Base-by-base conservation (phyloP, 2,329 filamentous ascomycete species). In the Fusarium virguliforme region DNA sequence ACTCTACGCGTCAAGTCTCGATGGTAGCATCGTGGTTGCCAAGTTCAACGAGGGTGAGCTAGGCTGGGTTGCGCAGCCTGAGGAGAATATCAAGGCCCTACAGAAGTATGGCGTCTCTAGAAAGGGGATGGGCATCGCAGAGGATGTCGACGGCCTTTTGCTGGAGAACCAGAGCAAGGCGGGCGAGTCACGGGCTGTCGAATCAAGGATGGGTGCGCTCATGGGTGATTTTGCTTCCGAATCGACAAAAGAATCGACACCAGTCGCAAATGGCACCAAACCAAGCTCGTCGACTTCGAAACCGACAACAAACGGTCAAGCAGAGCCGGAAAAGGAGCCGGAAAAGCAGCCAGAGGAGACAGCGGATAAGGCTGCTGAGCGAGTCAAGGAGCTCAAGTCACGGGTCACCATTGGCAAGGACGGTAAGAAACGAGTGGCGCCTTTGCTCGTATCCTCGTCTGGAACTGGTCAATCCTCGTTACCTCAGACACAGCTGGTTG, bases 201-300 rank as follows among this genome's bases (percentile, higher is more conserved):
- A 99, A 81, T 96, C 94, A 3, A 90, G 95, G 72, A 99, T 99
- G 96, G 96, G 96, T 12, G 95, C 95, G n/a, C 83, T 99, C 38
- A 99, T 99, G 96, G 95, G 95, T 6, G 95, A 97, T 77, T 87
- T 88, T 18, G 86, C 87, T 3, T 81, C 87, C 4, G 85, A 86
- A 5, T 88, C 89, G 35, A 83, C 85, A 4, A 89, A 89, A 41
- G 83, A 85, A 56, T 79, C 82, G 8, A 80, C 82, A 5, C 80
- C 83, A 59, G 83, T 79, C n/a, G 81, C 83, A 28, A 88, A 88
- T 60, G 87, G 86, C 0, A 83, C 79, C 80, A 93, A 86, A 70
- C 68, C 75, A 18, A 76, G 64, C 18, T 66, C 69, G 6, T 78
- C 81, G 8, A 79, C 81, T 1, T 75, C 81, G 4, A 86, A 82